Percentiles rank a stretch among this genome's conserved stretches.
Evolutionary conservation across 1,284 basidiomycete species (phyloP).

Genomic region (Ganoderma leucocontextum): DNA sequence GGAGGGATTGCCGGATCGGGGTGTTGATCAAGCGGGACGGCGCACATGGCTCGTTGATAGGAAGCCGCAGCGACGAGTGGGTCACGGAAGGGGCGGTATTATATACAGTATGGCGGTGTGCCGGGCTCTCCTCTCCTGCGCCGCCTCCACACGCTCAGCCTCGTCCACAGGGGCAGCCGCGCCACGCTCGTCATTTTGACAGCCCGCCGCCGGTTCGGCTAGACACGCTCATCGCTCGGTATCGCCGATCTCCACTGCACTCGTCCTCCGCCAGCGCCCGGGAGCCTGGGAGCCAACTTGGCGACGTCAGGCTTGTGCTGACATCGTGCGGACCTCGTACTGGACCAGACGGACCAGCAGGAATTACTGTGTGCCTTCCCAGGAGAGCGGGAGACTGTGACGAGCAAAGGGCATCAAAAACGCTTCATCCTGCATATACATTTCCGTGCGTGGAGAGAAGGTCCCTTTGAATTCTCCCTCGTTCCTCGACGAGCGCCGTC

Average conservation of each 20-base stretch:
- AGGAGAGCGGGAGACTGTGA: slow-evolving; percentile 12
- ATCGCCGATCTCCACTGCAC: background rate
- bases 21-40: background rate
- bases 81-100: background rate
- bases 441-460: slow-evolving; percentile 8
- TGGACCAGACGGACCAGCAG: background rate
- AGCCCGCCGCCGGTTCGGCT: background rate
- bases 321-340: slow-evolving; percentile 1
- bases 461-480: background rate
- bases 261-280: background rate
- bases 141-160: background rate
- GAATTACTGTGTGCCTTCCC: slow-evolving; percentile 11
- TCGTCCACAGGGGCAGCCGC: background rate
- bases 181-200: slow-evolving; percentile 7
- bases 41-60: slow-evolving; percentile 4
- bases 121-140: background rate
- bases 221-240: slow-evolving; percentile 1
- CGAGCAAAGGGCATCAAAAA: slow-evolving; percentile 12
- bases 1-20: slow-evolving; percentile 3
- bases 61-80: slow-evolving; percentile 1
- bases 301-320: slow-evolving; percentile 7
- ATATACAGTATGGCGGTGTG: slow-evolving; percentile 12
- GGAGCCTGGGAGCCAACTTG: slow-evolving; percentile 12
- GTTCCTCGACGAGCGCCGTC: slow-evolving; percentile 8
- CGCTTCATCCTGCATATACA: slow-evolving; percentile 3